These are phyloP conservation scores for Radiomyces spectabilis DNA, from an alignment of 192 early-diverging fungal species.

Conservation along the genomic window DNA sequence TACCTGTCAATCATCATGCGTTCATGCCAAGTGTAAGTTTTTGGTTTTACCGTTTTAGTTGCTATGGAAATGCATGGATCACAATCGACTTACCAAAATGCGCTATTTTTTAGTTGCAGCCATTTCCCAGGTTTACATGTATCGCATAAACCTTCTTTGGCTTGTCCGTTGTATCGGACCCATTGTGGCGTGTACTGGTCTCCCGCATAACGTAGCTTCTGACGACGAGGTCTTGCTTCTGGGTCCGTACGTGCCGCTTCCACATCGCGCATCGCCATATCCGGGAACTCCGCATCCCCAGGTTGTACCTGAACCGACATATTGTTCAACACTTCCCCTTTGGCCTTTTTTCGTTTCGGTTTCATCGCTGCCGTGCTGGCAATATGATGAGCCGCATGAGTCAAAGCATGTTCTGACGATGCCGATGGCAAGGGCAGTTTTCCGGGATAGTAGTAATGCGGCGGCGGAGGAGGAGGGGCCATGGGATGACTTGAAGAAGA, in stretches of 20 bases:
- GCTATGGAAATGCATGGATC: neutral
- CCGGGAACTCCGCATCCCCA: constrained; percentile 20
- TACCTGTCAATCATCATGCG: constrained; percentile 38
- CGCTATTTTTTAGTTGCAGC: constrained; percentile 84
- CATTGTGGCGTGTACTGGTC: constrained; percentile 80
- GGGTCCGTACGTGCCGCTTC: constrained; percentile 37
- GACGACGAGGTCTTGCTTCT: constrained; percentile 54
- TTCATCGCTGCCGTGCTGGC: neutral
- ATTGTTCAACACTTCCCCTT: constrained; percentile 9
- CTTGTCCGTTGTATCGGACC: constrained; percentile 69
- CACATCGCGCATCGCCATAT: constrained; percentile 28
- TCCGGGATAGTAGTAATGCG: constrained; percentile 10
- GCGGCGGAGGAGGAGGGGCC: neutral
- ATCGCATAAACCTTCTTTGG: constrained; percentile 81
- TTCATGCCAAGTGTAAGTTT: too few species aligned
- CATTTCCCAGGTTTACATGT: constrained; percentile 75
- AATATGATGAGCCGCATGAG: too few species aligned
- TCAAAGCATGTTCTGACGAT: neutral
- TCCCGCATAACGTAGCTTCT: constrained; percentile 60
- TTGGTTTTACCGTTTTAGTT: too few species aligned
- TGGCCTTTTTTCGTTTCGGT: constrained; percentile 8
- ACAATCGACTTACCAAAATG: constrained; percentile 55
- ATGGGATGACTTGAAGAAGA: neutral
- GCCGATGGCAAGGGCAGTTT: constrained; percentile 10
- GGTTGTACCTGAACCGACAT: neutral